Evolutionary conservation across 1,284 basidiomycete genomes (phyloP), one percentile per base, ranked within the genome.

Genomic region (Cronartium ribicola): DNA sequence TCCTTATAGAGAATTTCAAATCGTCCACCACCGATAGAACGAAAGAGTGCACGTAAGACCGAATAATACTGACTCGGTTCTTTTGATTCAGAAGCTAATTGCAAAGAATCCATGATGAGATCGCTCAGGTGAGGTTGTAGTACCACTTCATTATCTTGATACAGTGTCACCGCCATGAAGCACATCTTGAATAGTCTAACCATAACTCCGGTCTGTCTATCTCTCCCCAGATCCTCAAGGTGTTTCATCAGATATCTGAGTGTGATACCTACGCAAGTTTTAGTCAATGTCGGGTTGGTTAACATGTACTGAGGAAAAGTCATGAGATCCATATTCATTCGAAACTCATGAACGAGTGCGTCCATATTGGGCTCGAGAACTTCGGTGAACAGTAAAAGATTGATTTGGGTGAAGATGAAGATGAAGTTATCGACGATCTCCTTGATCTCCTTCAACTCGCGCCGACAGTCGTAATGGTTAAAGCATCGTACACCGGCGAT

Each of bases 1-100:
- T 97, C 95, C 80, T 95, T 94, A 85, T 98, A 99, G 60, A 98
- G 84, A 51, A 92, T 85, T 81, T 98, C 96, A 81, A 97, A 98
- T 37, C 92, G 86, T 8, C 95, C 96, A 0, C 93, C 94, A n/a
- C 97, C 96, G 76, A 99, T 98, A 11, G 94, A 92, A 70, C 95
- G 88, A 85, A 99, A 99, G 60, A 99, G 86, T 0, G 91, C 91
- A 67, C 94, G 87, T 13, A 99, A 87, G n/a, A 98, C 87, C 80
- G 94, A 88, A 82, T 94, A 96, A 82, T 98, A 98, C 80, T 96
- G 91, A 3, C 88, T 88, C 0, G 96, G 92, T 80, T 94, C 93
- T 39, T 89, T 85, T 0, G 95, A 90, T 81, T 94, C 94, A 60
- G 92, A 90, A 1, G 96, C 94, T 60, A 94, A 85, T 44, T 93